Evolutionary conservation across 352 stramenopile genomes (phyloP).

Genomic region (Phytophthora nicotianae): DNA sequence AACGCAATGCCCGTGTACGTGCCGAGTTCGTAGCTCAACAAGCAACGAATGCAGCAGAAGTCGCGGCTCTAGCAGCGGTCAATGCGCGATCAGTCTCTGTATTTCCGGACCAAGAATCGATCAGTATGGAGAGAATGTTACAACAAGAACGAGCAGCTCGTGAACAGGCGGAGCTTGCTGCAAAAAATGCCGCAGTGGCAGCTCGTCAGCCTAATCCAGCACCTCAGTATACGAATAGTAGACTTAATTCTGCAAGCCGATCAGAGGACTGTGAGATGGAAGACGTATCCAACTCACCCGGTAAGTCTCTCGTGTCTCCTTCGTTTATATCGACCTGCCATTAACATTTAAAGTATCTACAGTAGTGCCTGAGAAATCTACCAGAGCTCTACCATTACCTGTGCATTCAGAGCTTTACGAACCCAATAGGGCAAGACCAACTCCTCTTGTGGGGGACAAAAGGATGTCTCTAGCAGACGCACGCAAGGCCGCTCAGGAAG

Average conservation of each 20-base stretch:
- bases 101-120: background rate
- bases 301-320: no score
- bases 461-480: conserved; percentile 7
- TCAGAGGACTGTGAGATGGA: no score
- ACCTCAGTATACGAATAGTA: no score
- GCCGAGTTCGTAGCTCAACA: conserved; percentile 1
- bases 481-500: conserved; percentile 9
- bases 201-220: no score
- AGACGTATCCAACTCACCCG: no score
- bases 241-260: no score
- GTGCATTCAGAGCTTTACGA: no score
- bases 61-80: conserved; percentile 73
- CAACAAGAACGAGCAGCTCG: conserved; percentile 1
- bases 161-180: background rate
- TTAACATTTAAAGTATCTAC: no score
- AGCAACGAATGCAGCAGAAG: conserved; percentile 55
- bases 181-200: background rate
- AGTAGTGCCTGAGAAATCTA: no score
- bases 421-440: background rate
- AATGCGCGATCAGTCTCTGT: conserved; percentile 37
- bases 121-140: background rate
- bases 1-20: background rate
- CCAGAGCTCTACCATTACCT: no score
- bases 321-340: no score
- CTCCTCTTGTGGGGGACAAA: background rate